Conservation (phyloP, 2,329 filamentous ascomycete genomes). For the Fusarium praegraminearum region DNA sequence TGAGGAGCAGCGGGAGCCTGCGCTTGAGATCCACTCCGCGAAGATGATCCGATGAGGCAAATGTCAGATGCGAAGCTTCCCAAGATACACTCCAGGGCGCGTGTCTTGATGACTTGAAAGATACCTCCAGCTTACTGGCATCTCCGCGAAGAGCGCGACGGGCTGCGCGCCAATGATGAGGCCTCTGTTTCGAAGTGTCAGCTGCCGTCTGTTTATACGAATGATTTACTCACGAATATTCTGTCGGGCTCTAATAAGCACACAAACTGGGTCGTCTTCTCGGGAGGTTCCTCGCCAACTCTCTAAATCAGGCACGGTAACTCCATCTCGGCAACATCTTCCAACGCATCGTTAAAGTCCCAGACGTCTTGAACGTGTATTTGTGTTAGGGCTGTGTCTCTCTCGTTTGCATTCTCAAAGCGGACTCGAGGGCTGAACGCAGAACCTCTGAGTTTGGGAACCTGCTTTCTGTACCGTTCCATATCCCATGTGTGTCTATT, state of each 20-base stretch:
- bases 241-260: background rate
- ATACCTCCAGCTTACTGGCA: fast-evolving
- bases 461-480: fast-evolving
- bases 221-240: background rate
- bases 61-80: background rate
- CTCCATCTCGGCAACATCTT: fast-evolving
- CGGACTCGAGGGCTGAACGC: fast-evolving
- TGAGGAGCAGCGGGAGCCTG: background rate
- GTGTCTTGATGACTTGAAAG: background rate
- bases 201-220: fast-evolving
- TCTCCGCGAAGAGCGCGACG: background rate
- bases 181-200: background rate
- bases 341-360: background rate
- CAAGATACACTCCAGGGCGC: background rate
- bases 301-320: conserved; percentile 9
- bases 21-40: background rate
- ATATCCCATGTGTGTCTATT: conserved; percentile 3
- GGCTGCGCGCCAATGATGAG: background rate
- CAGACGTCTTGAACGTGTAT: conserved; percentile 17
- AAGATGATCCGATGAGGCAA: background rate
- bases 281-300: fast-evolving
- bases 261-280: fast-evolving
- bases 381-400: conserved; percentile 3
- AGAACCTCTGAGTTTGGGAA: background rate
- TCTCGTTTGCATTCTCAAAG: conserved; percentile 2